Conservation (phyloP, 2,329 filamentous ascomycete genomes). For the Calonectria hongkongensis region DNA sequence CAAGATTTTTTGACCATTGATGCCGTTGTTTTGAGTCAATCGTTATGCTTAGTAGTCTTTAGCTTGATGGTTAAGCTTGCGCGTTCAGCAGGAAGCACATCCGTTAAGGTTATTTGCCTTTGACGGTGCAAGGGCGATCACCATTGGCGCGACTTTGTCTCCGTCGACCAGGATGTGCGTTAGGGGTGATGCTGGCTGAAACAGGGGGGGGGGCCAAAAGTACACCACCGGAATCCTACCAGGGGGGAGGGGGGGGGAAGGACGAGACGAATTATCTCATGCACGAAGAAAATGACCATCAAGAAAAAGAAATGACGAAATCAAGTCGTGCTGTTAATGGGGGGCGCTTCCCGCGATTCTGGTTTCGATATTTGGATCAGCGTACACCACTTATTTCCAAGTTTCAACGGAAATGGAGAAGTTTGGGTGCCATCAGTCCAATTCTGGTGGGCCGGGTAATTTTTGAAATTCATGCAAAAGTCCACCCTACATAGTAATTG, state of each 20-base stretch:
- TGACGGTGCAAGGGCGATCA: background rate
- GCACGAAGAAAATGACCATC: background rate
- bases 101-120: slow-evolving; percentile 31
- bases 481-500: background rate
- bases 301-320: background rate
- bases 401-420: background rate
- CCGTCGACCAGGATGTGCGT: slow-evolving; percentile 25
- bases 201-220: slow-evolving; percentile 17
- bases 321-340: background rate
- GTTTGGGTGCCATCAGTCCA: background rate
- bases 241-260: background rate
- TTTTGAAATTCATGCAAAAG: slow-evolving; percentile 16
- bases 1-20: background rate
- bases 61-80: slow-evolving; percentile 34
- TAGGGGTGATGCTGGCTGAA: slow-evolving; percentile 21
- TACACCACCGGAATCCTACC: background rate
- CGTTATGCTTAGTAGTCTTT: slow-evolving; percentile 33
- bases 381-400: background rate
- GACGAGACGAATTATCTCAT: slow-evolving; percentile 12
- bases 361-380: slow-evolving; percentile 11
- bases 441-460: slow-evolving; percentile 7
- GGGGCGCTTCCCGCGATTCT: background rate
- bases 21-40: slow-evolving; percentile 6
- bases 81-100: slow-evolving; percentile 8
- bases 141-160: slow-evolving; percentile 23